Evolutionary conservation across 345 rosid genomes (phyloP).

Genomic region (Citrus australasica): DNA sequence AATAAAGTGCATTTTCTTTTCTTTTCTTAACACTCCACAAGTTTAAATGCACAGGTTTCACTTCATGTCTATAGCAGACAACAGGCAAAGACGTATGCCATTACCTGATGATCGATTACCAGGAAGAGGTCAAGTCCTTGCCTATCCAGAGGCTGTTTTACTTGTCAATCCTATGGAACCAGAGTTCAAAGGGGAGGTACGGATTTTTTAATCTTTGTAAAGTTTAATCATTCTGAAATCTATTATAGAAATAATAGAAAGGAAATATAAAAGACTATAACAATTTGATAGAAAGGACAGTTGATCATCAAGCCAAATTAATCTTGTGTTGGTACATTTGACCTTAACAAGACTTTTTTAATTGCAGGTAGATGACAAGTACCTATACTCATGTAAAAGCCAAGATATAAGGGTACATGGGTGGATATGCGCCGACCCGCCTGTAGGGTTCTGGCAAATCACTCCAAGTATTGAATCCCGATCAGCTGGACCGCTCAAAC

Average conservation of each 20-base stretch:
- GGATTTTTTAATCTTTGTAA: not conserved
- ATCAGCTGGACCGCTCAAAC: constrained; percentile 82
- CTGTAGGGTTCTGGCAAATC: constrained; percentile 91
- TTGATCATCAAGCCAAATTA: not conserved
- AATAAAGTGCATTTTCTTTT: not conserved
- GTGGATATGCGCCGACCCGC: constrained; percentile 69
- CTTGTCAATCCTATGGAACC: constrained; percentile 70
- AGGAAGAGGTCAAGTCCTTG: constrained; percentile 57
- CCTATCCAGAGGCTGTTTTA: constrained; percentile 79
- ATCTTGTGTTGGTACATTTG: not conserved
- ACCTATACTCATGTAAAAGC: constrained; percentile 68
- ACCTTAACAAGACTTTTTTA: not conserved
- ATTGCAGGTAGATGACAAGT: constrained; percentile 89
- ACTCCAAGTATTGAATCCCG: constrained; percentile 94
- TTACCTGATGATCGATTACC: constrained; percentile 76
- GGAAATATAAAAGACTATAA: no score
- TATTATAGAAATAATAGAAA: no score
- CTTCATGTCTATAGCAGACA: constrained; percentile 78
- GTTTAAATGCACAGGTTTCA: constrained; percentile 56
- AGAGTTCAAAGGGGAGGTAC: constrained; percentile 79
- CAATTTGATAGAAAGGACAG: not conserved
- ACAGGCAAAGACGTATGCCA: constrained; percentile 85
- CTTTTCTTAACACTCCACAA: not conserved
- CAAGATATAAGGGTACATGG: constrained; percentile 72
- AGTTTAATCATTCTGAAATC: not conserved